These are phyloP conservation scores for Moricandia moricandioides DNA, from an alignment of 345 rosid species.

Conservation along the genomic window DNA sequence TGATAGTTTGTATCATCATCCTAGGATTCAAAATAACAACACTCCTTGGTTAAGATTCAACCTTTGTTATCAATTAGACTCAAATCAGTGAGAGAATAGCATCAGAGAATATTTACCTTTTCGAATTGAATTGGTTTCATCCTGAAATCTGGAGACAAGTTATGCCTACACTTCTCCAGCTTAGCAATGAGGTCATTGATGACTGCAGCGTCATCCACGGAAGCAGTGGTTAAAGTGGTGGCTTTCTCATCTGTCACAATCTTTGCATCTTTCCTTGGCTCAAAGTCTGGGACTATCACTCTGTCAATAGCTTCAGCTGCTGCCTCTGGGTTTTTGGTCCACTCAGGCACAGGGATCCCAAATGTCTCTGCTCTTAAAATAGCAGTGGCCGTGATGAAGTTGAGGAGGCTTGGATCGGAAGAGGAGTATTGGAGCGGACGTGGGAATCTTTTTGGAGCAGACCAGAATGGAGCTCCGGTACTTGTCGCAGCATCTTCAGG, in stretches of 20 bases:
- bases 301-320: conserved; percentile 55
- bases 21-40: conserved; percentile 33
- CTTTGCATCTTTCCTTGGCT: conserved; percentile 57
- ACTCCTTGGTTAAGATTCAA: background rate
- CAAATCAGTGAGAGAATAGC: background rate
- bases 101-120: conserved; percentile 44
- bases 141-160: conserved; percentile 48
- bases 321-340: conserved; percentile 55
- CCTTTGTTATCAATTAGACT: background rate
- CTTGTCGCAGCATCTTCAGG: background rate
- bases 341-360: conserved; percentile 72
- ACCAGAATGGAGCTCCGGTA: background rate
- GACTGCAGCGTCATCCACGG: conserved; percentile 54
- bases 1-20: conserved; percentile 75
- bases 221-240: conserved; percentile 41
- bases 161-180: conserved; percentile 46
- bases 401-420: background rate
- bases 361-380: conserved; percentile 29
- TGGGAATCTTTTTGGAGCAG: background rate
- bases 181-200: conserved; percentile 48
- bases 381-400: background rate
- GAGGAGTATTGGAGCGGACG: background rate
- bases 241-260: conserved; percentile 72
- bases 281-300: conserved; percentile 67
- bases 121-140: conserved; percentile 74